Conservation (phyloP, 2,329 filamentous ascomycete genomes). For the Clonostachys rhizophaga region DNA sequence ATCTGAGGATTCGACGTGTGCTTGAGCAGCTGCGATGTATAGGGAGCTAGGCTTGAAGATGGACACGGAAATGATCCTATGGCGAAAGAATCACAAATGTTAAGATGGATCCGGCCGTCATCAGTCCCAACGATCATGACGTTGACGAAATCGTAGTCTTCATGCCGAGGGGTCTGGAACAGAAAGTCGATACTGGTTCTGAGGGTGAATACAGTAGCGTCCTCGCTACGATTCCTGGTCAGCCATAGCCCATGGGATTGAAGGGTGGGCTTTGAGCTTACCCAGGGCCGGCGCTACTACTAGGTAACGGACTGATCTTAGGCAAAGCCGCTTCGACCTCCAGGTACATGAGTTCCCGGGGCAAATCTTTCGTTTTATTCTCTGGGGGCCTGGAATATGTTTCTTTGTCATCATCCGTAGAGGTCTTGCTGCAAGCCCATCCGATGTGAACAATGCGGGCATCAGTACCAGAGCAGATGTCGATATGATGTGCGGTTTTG, state of each 20-base stretch:
- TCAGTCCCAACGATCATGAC: conserved; percentile 71
- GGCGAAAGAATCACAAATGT: conserved; percentile 81
- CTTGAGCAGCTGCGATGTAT: conserved; percentile 32
- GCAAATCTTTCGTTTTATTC: conserved; percentile 33
- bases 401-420: background rate
- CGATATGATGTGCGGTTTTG: conserved; percentile 73
- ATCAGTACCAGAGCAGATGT: conserved; percentile 37
- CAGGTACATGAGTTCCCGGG: conserved; percentile 66
- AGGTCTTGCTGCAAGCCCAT: conserved; percentile 37
- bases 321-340: conserved; percentile 75
- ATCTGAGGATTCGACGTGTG: conserved; percentile 70
- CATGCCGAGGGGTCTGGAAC: conserved; percentile 57
- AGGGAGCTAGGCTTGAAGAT: conserved; percentile 1
- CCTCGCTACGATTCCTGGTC: conserved; percentile 25
- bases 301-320: conserved; percentile 67
- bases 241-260: background rate
- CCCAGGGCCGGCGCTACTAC: conserved; percentile 56
- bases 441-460: conserved; percentile 45
- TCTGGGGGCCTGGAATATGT: no score
- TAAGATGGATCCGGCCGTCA: conserved; percentile 68
- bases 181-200: conserved; percentile 65
- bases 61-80: conserved; percentile 58
- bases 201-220: conserved; percentile 64
- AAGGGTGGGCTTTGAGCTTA: conserved; percentile 27
- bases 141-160: conserved; percentile 71